These are phyloP conservation scores for Melampsora americana DNA, from an alignment of 1,284 basidiomycete species.

Conservation along the genomic window DNA sequence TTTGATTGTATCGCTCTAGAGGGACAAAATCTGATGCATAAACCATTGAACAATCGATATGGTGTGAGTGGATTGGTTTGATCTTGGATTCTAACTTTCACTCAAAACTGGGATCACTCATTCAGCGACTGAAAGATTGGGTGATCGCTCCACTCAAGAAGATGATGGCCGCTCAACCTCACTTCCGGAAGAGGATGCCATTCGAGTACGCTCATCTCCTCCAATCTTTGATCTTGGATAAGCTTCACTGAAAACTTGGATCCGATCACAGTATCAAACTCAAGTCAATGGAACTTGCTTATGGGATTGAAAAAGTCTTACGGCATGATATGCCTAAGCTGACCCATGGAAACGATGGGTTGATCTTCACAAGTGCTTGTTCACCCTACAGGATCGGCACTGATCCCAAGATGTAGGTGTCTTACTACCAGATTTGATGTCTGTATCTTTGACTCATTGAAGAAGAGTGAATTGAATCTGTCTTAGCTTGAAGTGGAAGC, in stretches of 20 bases:
- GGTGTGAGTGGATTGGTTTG: conserved; percentile 63
- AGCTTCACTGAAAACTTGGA: background rate
- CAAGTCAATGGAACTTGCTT: conserved; percentile 85
- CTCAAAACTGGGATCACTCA: background rate
- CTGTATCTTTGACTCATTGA: conserved; percentile 18
- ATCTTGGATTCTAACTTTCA: background rate
- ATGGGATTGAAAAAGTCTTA: conserved; percentile 81
- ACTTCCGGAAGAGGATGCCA: conserved; percentile 66
- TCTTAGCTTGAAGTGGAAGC: conserved; percentile 95
- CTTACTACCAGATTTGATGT: conserved; percentile 9
- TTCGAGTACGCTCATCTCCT: conserved; percentile 68
- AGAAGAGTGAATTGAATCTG: conserved; percentile 22
- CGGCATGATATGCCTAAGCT: conserved; percentile 77
- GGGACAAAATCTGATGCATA: conserved; percentile 78
- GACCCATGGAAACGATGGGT: conserved; percentile 89
- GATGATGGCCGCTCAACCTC: conserved; percentile 67
- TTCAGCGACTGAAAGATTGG: conserved; percentile 74
- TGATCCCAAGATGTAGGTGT: conserved; percentile 77
- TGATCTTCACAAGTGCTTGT: conserved; percentile 91
- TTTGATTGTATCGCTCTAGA: conserved; percentile 92
- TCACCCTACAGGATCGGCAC: conserved; percentile 84
- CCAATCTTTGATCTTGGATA: conserved; percentile 35
- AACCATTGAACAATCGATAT: conserved; percentile 79
- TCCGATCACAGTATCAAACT: conserved; percentile 66
- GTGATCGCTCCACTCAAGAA: conserved; percentile 76